Base-by-base conservation (phyloP, 148 eudicot genomes). In the Agrostemma githago region DNA sequence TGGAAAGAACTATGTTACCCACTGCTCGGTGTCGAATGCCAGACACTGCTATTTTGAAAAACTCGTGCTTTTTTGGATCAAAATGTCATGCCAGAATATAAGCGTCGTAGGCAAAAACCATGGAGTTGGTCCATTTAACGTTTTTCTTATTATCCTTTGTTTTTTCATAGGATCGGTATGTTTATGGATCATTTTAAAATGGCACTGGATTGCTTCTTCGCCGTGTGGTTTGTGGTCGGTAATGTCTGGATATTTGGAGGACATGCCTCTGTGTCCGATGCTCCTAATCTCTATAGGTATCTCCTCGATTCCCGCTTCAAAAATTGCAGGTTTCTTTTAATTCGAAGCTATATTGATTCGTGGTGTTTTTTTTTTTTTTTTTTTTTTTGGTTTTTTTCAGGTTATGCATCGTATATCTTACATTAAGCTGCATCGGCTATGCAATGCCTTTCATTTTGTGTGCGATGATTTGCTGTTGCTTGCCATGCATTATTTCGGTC, bases 131-230 rank as follows among this genome's bases (percentile, higher is more conserved):
- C 15, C 37, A 53, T 15, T 53, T 40, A 15, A 7, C 17, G 8
- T 41, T 2, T 61, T 43, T 20, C 0, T 43, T 39, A 0, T 10
- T 7, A 48, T 48, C 12, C 12, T 48, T 48, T 48, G 8, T 48
- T 48, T 71, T 39, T 40, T 66, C 58, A 56, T 86, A 90, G 95
- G 82, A 73, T 85, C 53, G 72, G 72, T 68, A 70, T 75, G 48
- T 68, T 88, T 56, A 82, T 85, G 82, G 91, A 88, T 78, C 87
- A 90, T 65, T 81, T 83, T 63, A 90, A 90, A 84, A 86, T 88
- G 91, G 88, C 87, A 3, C 80, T 90, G 80, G 91, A 90, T 85
- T 88, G 95, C 82, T 90, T 90, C 85, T 90, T 85, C 85, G 95
- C 89, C 17, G 87, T 88, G 64, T 90, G 91, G 95, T 90, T 90